phyloP scores from a whole-genome alignment of 345 rosid genomes.

The Syzygium aqueum region DNA sequence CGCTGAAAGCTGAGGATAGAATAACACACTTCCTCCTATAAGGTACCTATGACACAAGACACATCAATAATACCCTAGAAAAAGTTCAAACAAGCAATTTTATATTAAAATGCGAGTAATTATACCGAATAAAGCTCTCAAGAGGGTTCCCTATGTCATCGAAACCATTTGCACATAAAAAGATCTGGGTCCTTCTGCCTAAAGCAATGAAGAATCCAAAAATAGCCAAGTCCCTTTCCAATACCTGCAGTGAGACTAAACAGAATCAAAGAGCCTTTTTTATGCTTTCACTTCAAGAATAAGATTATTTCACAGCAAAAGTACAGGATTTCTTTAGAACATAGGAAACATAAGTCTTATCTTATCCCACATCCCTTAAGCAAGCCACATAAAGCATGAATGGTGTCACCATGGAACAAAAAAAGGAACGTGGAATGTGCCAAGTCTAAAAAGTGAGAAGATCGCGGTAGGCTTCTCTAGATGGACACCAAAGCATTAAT shows the following conservation, averaged over 20 bases:
- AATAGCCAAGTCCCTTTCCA: conserved; percentile 94
- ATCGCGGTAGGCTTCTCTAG: background rate
- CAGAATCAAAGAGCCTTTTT: background rate
- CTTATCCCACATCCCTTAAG: background rate
- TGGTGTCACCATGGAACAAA: background rate
- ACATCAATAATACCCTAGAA: conserved; percentile 2
- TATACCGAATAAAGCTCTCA: conserved; percentile 74
- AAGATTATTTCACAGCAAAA: background rate
- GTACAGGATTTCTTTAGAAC: background rate
- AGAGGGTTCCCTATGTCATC: conserved; percentile 45
- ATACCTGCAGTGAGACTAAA: conserved; percentile 48
- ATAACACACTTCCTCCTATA: conserved; percentile 86
- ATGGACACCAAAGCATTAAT: background rate
- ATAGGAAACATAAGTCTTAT: background rate
- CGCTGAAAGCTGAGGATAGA: conserved; percentile 90
- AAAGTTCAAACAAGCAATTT: background rate
- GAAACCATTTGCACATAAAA: conserved; percentile 70
- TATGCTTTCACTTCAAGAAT: background rate
- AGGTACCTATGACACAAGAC: conserved; percentile 47
- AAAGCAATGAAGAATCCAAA: conserved; percentile 97
- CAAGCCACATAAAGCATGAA: background rate
- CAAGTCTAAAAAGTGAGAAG: background rate
- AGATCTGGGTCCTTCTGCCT: conserved; percentile 73
- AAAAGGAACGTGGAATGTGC: background rate
- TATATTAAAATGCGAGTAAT: background rate